Conservation (phyloP, 192 early-diverging fungal genomes). For the Coemansia interrupta region DNA sequence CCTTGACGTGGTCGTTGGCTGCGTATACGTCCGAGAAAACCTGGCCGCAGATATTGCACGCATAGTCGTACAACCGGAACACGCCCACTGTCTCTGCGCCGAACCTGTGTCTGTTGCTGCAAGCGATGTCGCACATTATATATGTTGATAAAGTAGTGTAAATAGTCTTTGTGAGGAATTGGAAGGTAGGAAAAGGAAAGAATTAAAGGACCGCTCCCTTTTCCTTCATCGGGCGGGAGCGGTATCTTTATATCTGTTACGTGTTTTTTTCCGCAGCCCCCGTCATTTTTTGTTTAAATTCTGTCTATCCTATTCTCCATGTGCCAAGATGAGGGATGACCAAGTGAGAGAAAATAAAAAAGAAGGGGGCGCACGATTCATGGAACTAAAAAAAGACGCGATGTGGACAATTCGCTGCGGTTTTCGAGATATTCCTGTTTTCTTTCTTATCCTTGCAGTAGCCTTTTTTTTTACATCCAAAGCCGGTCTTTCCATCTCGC, state of each 20-base stretch:
- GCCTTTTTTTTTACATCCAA: too few species aligned
- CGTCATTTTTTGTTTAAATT: neutral
- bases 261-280: neutral
- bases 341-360: too few species aligned
- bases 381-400: neutral
- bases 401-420: too few species aligned
- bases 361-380: too few species aligned
- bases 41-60: conserved; percentile 43
- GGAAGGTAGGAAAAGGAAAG: neutral
- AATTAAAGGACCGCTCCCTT: conserved; percentile 1
- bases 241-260: neutral
- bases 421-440: too few species aligned
- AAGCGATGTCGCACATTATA: conserved; percentile 22
- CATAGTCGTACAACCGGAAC: conserved; percentile 33
- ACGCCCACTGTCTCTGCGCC: conserved; percentile 19
- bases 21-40: conserved; percentile 26
- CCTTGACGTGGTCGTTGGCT: conserved; percentile 46
- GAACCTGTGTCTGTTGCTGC: conserved; percentile 19
- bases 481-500: too few species aligned
- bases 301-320: neutral
- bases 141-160: too few species aligned
- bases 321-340: conserved; percentile 11
- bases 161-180: too few species aligned
- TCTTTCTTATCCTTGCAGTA: too few species aligned
- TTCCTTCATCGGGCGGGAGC: too few species aligned